Evolutionary conservation across 371 early-diverging fungal genomes (phyloP).

Genomic region (Mucor plumbeus): DNA sequence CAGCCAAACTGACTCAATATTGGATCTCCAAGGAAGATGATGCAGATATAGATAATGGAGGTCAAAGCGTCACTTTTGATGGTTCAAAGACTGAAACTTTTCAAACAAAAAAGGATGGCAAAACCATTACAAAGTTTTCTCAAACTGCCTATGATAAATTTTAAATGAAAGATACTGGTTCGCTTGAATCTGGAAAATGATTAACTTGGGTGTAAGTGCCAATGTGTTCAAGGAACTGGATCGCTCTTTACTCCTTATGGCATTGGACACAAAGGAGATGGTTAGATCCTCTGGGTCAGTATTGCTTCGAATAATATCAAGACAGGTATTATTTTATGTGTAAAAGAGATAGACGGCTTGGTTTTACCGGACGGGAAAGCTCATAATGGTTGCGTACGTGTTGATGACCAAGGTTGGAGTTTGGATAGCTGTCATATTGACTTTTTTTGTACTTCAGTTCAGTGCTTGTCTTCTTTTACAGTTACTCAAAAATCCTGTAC

Average conservation of each 20-base stretch:
- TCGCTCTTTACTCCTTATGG: conserved; percentile 24
- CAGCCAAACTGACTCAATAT: conserved; percentile 29
- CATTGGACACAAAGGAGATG: conserved; percentile 20
- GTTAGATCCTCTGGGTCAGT: conserved; percentile 47
- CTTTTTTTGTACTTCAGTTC: conserved; percentile 40
- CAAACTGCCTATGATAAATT: conserved; percentile 34
- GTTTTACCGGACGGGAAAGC: conserved; percentile 41
- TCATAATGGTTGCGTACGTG: conserved; percentile 57
- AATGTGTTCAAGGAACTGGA: conserved; percentile 17
- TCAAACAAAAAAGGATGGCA: conserved; percentile 18
- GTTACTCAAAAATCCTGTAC: conserved; percentile 17
- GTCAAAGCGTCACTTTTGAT: conserved; percentile 18
- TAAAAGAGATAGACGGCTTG: conserved; percentile 47
- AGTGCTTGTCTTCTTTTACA: conserved; percentile 17
- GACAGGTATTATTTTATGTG: conserved; percentile 50
- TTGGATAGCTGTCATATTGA: conserved; percentile 50
- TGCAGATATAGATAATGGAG: conserved; percentile 35
- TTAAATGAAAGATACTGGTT: conserved; percentile 40
- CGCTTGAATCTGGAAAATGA: conserved; percentile 29
- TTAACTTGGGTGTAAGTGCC: conserved; percentile 26
- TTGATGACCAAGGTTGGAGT: conserved; percentile 57
- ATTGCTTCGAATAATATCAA: conserved; percentile 50
- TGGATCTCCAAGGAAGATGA: conserved; percentile 43
- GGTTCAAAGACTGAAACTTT: conserved; percentile 20
- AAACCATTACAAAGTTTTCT: conserved; percentile 28